Conservation (phyloP, 108 stramenopile species). For the Nitzschia sp. region DNA sequence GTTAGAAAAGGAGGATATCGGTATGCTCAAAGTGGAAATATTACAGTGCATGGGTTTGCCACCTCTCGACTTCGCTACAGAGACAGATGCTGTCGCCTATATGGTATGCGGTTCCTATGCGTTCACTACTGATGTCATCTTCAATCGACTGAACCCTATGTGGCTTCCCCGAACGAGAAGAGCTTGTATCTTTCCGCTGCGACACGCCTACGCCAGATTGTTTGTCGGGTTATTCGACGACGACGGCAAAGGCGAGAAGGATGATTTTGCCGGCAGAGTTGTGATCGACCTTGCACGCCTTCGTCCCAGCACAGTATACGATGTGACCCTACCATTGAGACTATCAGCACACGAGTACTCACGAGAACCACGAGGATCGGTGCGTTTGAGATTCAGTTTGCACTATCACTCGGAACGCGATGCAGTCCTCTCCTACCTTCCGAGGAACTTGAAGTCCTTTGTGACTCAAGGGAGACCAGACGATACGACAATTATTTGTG, state of each 20-base stretch:
- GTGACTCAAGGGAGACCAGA: conserved; percentile 15
- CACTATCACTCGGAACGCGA: conserved; percentile 57
- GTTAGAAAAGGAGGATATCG: conserved; percentile 46
- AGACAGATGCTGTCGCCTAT: conserved; percentile 71
- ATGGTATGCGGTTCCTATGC: conserved; percentile 70
- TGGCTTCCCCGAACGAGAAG: conserved; percentile 61
- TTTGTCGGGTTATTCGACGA: conserved; percentile 74
- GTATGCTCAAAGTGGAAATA: conserved; percentile 58
- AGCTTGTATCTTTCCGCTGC: conserved; percentile 70
- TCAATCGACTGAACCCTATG: conserved; percentile 44
- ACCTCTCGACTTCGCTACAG: conserved; percentile 48
- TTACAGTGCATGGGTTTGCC: conserved; percentile 65
- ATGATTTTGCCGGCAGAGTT: conserved; percentile 75
- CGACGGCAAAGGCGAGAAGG: conserved; percentile 51
- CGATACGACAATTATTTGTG: conserved; percentile 47
- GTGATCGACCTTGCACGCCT: conserved; percentile 53
- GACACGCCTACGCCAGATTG: conserved; percentile 59
- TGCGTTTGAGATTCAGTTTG: conserved; percentile 61
- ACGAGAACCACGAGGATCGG: conserved; percentile 50
- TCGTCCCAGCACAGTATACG: conserved; percentile 61
- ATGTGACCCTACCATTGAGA: conserved; percentile 61
- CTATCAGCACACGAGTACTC: conserved; percentile 57
- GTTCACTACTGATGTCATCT: conserved; percentile 72
- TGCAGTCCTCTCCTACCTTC: conserved; percentile 65
- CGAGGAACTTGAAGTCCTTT: conserved; percentile 5